A percentile compares a stretch with the other conserved stretches of the same genome.
Conservation (phyloP, 2,329 filamentous ascomycete genomes). For the Fusarium odoratissimum region DNA sequence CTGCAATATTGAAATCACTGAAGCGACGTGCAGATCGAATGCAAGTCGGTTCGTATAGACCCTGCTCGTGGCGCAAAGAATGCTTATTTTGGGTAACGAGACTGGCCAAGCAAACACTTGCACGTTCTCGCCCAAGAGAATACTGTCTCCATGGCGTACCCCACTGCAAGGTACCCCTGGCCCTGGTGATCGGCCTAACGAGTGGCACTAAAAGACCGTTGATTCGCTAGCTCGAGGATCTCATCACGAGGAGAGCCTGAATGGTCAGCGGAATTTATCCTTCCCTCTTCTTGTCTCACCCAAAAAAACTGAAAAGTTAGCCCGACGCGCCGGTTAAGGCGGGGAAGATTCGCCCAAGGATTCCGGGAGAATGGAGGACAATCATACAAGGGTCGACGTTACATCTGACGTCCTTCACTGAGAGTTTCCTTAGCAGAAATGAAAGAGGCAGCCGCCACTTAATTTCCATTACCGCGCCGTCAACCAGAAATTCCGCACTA, state of each 20-base stretch:
- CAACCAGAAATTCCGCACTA: neutral
- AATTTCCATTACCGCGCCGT: slow-evolving; percentile 2
- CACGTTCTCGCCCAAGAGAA: slow-evolving; percentile 20
- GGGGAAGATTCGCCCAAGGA: neutral
- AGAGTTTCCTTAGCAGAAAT: neutral
- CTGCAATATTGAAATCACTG: slow-evolving; percentile 2
- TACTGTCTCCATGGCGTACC: neutral
- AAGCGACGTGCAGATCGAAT: slow-evolving; percentile 15
- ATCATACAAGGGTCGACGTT: neutral
- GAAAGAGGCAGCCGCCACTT: neutral
- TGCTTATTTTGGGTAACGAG: slow-evolving; percentile 28
- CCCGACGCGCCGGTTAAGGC: slow-evolving; percentile 10
- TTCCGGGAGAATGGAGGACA: neutral
- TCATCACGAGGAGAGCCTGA: slow-evolving; percentile 3
- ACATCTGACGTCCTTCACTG: neutral
- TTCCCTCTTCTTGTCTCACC: neutral
- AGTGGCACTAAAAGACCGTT: slow-evolving; percentile 10
- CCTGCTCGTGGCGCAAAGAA: slow-evolving; percentile 23
- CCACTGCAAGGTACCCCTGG: slow-evolving; percentile 5
- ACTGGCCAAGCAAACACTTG: slow-evolving; percentile 19
- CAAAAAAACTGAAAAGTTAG: neutral
- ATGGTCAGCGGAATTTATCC: neutral
- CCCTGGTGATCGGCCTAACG: slow-evolving; percentile 7
- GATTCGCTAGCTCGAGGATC: slow-evolving; percentile 13
- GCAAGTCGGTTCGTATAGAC: slow-evolving; percentile 31